Evolutionary conservation across 2,329 filamentous ascomycete species (phyloP), one percentile per base, ranked within the genome.

Genomic region (Neonectria punicea): DNA sequence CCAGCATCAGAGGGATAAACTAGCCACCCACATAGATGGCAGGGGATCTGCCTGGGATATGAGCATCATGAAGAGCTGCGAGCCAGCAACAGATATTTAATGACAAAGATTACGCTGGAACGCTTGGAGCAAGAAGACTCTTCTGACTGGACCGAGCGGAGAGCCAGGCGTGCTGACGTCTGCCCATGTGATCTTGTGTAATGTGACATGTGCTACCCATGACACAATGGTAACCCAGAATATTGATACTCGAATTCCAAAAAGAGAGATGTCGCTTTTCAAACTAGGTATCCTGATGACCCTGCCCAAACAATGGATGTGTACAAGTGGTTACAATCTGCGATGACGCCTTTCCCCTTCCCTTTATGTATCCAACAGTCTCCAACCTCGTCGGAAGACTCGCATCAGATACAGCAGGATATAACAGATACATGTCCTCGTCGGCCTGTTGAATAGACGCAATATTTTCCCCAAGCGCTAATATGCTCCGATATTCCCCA

Each of bases 401-500:
- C 44, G 25, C 50, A 59, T 18, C 55, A 58, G 55, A 55, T 63
- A 59, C 61, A 60, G 28, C 32, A 51, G 44, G 46, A 56, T 51
- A 34, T 51, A 34, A 34, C 49, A 51, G 46, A 59, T 56, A 58
- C 49, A 59, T 62, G 46, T 64, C 55, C 55, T 44, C n/a, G 30
- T 44, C 25, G 22, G 7, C 18, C 30, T 51, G 49, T 20, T 39
- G 5, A 32, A 43, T 28, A 22, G 32, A 43, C 32, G 47, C 39
- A 57, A 59, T 22, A 28, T 55, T 68, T 65, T 43, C 67, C 67
- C 65, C 61, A 63, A 67, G 55, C 56, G 61, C 67, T 62, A 61
- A 72, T 65, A 67, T 73, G 60, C 70, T 71, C 67, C 62, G 61
- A 30, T 66, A 50, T 60, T 47, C 64, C 67, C 61, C 32, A 44